phyloP scores from a whole-genome alignment of 78 protist species.

The Dictyostelium firmibasis region DNA sequence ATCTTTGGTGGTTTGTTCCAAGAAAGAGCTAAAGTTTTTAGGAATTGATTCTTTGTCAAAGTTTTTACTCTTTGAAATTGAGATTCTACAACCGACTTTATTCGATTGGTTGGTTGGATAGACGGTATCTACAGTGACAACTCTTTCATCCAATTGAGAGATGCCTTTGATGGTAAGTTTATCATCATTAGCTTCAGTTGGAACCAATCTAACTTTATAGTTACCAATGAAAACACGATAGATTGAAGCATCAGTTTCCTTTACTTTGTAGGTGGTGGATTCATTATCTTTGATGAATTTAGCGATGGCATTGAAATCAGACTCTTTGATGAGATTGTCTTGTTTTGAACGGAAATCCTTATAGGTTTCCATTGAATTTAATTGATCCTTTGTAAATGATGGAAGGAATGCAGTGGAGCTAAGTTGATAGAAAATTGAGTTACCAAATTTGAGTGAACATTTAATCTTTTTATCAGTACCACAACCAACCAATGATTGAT shows the following conservation, averaged over 20 bases:
- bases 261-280: not conserved
- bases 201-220: not conserved
- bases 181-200: not conserved
- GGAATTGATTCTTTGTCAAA: not conserved
- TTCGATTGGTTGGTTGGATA: not conserved
- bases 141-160: constrained; percentile 10
- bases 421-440: constrained; percentile 12
- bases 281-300: not conserved
- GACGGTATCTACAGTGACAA: not conserved
- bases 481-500: constrained; percentile 1
- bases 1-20: constrained; percentile 1
- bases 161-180: not conserved
- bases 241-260: not conserved
- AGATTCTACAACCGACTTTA: constrained; percentile 1
- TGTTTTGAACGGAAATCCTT: constrained; percentile 26
- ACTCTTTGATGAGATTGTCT: not conserved
- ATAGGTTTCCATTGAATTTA: not conserved
- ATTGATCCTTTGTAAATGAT: not conserved
- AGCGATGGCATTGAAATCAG: not conserved
- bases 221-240: constrained; percentile 23
- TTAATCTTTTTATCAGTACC: constrained; percentile 6
- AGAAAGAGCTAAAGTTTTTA: not conserved
- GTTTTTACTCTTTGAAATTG: constrained; percentile 18
- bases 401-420: not conserved
- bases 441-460: constrained; percentile 12